phyloP scores from a whole-genome alignment of 2,329 filamentous ascomycete species.

The Furcasterigmium furcatum region DNA sequence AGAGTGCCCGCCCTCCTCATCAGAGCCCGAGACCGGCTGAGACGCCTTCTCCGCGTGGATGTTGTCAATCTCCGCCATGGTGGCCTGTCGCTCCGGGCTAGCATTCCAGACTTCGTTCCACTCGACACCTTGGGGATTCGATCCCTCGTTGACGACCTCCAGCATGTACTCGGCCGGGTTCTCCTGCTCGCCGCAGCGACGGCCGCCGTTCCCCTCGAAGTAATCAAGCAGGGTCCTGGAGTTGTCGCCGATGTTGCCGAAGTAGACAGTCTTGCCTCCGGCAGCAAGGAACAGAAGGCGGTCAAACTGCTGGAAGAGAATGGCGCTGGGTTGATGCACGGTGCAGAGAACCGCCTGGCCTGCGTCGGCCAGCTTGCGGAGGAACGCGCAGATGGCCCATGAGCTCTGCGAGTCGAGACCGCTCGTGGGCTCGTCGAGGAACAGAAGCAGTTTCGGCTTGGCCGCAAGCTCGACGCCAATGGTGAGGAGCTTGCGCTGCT shows the following conservation, averaged over 20 bases:
- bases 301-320: constrained; percentile 55
- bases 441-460: constrained; percentile 55
- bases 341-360: constrained; percentile 53
- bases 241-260: constrained; percentile 62
- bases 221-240: constrained; percentile 56
- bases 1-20: constrained; percentile 30
- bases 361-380: constrained; percentile 56
- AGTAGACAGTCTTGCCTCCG: constrained; percentile 67
- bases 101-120: constrained; percentile 67
- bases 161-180: constrained; percentile 80
- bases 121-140: constrained; percentile 40
- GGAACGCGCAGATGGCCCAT: constrained; percentile 60
- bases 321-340: constrained; percentile 51
- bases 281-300: constrained; percentile 60
- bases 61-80: constrained; percentile 60
- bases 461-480: constrained; percentile 59
- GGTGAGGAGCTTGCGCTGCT: constrained; percentile 59
- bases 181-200: constrained; percentile 55
- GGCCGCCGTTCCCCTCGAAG: constrained; percentile 63
- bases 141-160: constrained; percentile 40
- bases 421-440: constrained; percentile 58
- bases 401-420: constrained; percentile 63
- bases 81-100: constrained; percentile 45
- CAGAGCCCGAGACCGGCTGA: constrained; percentile 10
- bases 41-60: constrained; percentile 50